These are phyloP conservation scores for Russula griseocarnosa DNA, from an alignment of 768 basidiomycete species.

Conservation along the genomic window DNA sequence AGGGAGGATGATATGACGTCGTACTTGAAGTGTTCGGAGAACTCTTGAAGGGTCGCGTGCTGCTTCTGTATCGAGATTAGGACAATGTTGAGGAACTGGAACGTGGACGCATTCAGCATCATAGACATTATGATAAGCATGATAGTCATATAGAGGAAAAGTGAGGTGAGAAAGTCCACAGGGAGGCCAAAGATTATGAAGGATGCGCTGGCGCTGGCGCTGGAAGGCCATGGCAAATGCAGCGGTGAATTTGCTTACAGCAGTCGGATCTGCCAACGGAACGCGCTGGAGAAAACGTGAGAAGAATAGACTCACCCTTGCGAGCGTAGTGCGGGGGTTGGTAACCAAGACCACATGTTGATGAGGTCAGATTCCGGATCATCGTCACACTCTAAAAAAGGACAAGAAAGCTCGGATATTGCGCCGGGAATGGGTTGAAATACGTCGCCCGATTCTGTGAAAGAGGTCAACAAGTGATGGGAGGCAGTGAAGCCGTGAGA, in stretches of 20 bases:
- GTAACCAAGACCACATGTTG: conserved; percentile 23
- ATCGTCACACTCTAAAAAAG: conserved; percentile 9
- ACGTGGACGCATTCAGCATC: conserved; percentile 11
- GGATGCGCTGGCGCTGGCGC: background rate
- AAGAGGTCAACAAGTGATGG: background rate
- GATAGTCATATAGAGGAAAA: background rate
- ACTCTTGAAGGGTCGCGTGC: conserved; percentile 18
- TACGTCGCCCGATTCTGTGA: conserved; percentile 27
- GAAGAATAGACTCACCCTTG: conserved; percentile 1
- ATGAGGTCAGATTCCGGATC: conserved; percentile 20
- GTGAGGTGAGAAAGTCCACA: background rate
- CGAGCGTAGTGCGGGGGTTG: conserved; percentile 5
- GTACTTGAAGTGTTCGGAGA: conserved; percentile 29
- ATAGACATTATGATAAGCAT: background rate
- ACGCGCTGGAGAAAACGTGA: background rate
- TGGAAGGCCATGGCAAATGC: background rate
- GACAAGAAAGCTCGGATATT: conserved; percentile 15
- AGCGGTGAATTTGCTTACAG: conserved; percentile 2
- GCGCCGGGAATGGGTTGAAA: conserved; percentile 28
- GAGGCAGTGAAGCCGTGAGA: background rate
- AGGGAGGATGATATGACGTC: conserved; percentile 29
- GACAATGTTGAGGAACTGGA: conserved; percentile 20
- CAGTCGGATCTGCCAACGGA: conserved; percentile 18
- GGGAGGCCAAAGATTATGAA: background rate
- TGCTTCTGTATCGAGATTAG: conserved; percentile 17